Conservation (phyloP, 768 basidiomycete genomes). For the Clathrus columnatus region DNA sequence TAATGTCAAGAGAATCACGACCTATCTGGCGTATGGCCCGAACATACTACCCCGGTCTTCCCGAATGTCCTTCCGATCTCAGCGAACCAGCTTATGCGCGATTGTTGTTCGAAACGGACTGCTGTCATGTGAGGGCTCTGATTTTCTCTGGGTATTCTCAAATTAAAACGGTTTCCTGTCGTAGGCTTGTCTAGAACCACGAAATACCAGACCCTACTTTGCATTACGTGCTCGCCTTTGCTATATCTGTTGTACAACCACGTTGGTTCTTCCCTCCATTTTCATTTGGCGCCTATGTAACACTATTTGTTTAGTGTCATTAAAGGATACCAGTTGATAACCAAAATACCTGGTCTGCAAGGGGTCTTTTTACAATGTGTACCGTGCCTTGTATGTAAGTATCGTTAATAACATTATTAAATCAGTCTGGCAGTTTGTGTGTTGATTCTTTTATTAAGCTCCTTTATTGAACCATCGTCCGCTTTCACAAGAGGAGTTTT, state of each 20-base stretch:
- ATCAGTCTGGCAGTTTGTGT: background rate
- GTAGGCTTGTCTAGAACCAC: conserved; percentile 5
- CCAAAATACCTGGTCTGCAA: conserved; percentile 2
- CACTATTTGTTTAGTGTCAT: background rate
- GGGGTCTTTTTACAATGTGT: conserved; percentile 1
- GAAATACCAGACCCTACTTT: background rate
- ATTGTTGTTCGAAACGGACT: conserved; percentile 27
- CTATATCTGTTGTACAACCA: background rate
- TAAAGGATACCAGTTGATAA: background rate
- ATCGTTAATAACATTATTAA: background rate
- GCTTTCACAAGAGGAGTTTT: background rate
- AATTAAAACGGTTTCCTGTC: too few relatives aligned
- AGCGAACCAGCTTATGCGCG: conserved; percentile 27
- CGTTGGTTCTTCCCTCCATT: background rate
- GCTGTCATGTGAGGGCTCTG: conserved; percentile 20
- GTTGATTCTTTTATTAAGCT: too few relatives aligned
- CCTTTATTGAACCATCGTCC: background rate
- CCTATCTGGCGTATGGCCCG: conserved; percentile 30
- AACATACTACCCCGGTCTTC: conserved; percentile 18
- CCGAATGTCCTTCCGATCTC: conserved; percentile 23
- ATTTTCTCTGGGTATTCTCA: too few relatives aligned
- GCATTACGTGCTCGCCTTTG: background rate
- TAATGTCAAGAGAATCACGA: conserved; percentile 20
- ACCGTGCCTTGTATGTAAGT: background rate
- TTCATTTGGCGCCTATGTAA: background rate